Evolutionary conservation across 805 yeast species (phyloP).

Genomic region (Saccharomycodes ludwigii): DNA sequence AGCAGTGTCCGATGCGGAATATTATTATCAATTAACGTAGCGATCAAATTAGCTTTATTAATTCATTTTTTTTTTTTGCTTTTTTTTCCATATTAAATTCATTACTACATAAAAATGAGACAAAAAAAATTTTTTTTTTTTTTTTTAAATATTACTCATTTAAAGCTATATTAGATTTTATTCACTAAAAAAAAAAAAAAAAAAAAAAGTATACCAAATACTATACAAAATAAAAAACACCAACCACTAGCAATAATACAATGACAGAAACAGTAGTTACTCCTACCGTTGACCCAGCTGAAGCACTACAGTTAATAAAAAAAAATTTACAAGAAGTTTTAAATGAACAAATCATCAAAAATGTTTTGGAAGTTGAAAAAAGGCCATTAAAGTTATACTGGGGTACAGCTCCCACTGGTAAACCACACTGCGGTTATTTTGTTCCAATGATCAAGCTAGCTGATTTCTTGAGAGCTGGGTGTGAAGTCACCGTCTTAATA

Average conservation of each 20-base stretch:
- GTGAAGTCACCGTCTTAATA: slow-evolving; percentile 79
- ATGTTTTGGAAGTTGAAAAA: slow-evolving; percentile 67
- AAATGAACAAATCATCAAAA: slow-evolving; percentile 75
- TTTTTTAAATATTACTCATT: too few relatives aligned
- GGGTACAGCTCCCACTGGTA: slow-evolving; percentile 99
- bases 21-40: too few relatives aligned
- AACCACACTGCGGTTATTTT: slow-evolving; percentile 96
- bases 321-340: slow-evolving; percentile 85
- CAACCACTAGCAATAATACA: too few relatives aligned
- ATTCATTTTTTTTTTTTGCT: too few relatives aligned
- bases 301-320: slow-evolving; percentile 64
- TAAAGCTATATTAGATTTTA: not conserved
- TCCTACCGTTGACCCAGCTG: slow-evolving; percentile 35
- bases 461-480: slow-evolving; percentile 89
- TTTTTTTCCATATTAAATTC: too few relatives aligned
- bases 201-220: too few relatives aligned
- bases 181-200: not conserved
- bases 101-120: too few relatives aligned
- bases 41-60: too few relatives aligned
- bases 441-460: slow-evolving; percentile 97
- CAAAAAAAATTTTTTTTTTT: too few relatives aligned
- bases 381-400: slow-evolving; percentile 83
- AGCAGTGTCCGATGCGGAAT: too few relatives aligned
- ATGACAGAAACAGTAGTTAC: slow-evolving; percentile 6
- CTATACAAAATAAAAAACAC: too few relatives aligned